Base-by-base conservation (phyloP, 2,329 filamentous ascomycete genomes). In the Didymella exigua region DNA sequence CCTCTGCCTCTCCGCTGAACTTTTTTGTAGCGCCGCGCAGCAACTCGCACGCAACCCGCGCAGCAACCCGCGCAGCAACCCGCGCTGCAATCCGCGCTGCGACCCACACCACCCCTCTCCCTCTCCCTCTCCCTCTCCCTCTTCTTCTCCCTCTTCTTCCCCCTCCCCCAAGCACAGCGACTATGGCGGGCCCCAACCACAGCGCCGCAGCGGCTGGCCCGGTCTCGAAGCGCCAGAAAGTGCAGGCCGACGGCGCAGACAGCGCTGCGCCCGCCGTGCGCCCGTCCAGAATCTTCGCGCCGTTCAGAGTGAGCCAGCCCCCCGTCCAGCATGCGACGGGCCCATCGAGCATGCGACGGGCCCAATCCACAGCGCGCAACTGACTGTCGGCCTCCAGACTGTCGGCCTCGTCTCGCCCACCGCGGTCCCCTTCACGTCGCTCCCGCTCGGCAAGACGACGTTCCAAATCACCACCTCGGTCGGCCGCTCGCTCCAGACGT, bases 401-500 rank as follows among this genome's bases (percentile, higher is more conserved):
- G 85, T 99, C 62, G 95, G 95, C 14, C 82, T 99, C 27, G 91
- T 99, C 2, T 97, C 95, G 5, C 91, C 95, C 0, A 97, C 93
- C 2, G 78, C 82, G 43, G 91, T 97, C 0, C 93, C 95, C 0
- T 98, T 99, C 71, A 93, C 93, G 2, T 89, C 89, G 5, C 84
- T 96, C 27, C 90, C 93, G 0, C 82, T 96, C 14, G 95, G 95
- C 54, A 96, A 96, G 77, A 93, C 91, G 0, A 96, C 92, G 3
- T 99, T 96, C 72, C 95, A 99, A 75, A 91, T 99, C 75, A 98
- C 95, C 29, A 99, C 95, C 26, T 98, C 91, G 0, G 90, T 96
- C 58, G 95, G 93, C 59, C 86, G 88, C 68, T 91, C 89, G 55
- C 83, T 99, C 41, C 95, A 99, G 77, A 99, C 95, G 0, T 99